Base-by-base conservation (phyloP, 495 filamentous ascomycete genomes). In the Neurospora sp. region DNA sequence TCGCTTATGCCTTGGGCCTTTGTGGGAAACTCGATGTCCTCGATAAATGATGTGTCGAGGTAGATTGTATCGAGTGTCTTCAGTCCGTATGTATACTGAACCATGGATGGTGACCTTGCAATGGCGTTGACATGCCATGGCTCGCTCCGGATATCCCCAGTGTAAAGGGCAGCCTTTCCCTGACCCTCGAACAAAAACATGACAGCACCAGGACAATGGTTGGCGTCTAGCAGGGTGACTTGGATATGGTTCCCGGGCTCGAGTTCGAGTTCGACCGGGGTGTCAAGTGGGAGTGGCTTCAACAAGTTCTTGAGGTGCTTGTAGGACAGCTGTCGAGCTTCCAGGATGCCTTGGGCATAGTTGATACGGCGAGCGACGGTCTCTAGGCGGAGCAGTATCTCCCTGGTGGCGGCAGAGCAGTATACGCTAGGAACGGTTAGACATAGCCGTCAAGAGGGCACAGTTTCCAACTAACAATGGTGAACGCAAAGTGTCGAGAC, bases 121-220 rank as follows among this genome's bases (percentile, higher is more conserved):
- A 97, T 82, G 0, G 81, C 77, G 70, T 84, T 87, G 39, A 89
- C 85, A 73, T 86, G 86, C 80, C 85, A 87, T 3, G 87, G 84
- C 82, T 88, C 86, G 86, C 92, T 90, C 79, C 95, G 87, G 54
- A 97, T 93, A 79, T 98, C 95, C n/a, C 95, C 95, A 0, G 95
- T 97, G 77, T 97, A 98, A 1, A 98, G 85, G 16, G 95, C 87
- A 9, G 93, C 90, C 71, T 92, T 95, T 8, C 87, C 88, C 71
- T 89, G 80, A 5, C 89, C 90, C 79, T 98, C 93, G 49, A 98
- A 91, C 8, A 98, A 74, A 78, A 98, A 97, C 93, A 97, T 97
- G 38, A 97, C 94, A 27, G 94, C 90, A 4, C 95, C 95, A 23
- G 90, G 84, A 79, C 95, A 98, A 77, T 98, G 95, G 78, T 98